phyloP scores from a whole-genome alignment of 352 stramenopile species.

The Globisporangium emineosum region DNA sequence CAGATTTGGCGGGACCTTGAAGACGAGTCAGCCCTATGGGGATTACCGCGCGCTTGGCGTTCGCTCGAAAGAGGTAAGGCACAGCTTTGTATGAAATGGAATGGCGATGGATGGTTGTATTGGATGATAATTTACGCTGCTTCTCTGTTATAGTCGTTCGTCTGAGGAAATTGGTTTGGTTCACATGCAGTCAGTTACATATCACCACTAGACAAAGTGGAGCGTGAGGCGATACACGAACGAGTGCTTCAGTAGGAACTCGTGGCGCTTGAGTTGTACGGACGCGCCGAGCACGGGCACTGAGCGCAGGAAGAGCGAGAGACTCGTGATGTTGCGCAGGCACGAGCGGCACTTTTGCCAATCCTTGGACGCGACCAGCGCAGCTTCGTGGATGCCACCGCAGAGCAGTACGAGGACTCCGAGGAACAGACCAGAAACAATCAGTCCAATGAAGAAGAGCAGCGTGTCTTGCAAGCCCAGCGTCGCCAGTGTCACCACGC shows the following conservation, averaged over 20 bases:
- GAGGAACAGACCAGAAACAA: conserved; percentile 44
- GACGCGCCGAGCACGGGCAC: conserved; percentile 62
- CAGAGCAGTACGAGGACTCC: conserved; percentile 60
- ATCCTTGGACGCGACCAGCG: conserved; percentile 49
- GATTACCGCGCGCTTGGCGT: too few species aligned
- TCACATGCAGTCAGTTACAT: background rate
- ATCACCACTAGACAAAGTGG: conserved; percentile 56
- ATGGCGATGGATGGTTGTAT: background rate
- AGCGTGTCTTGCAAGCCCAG: conserved; percentile 55
- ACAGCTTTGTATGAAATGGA: background rate
- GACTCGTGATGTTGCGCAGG: conserved; percentile 74
- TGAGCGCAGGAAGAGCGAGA: conserved; percentile 79
- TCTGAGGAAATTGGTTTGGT: background rate
- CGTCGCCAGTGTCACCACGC: conserved; percentile 46
- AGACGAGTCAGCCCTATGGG: too few species aligned
- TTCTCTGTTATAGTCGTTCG: background rate
- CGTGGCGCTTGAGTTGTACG: conserved; percentile 75
- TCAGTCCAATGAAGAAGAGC: conserved; percentile 52
- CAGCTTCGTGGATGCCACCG: conserved; percentile 55
- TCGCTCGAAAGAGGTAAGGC: too few species aligned
- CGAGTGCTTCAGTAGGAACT: conserved; percentile 76
- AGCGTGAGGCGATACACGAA: conserved; percentile 78
- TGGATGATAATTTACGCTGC: conserved; percentile 7
- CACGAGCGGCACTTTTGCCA: conserved; percentile 76
- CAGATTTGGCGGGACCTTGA: too few species aligned